A percentile compares a stretch with the other conserved stretches of the same genome.
These are phyloP conservation scores for Fusarium sp. DNA, from an alignment of 2,329 filamentous ascomycete species.

Conservation along the genomic window DNA sequence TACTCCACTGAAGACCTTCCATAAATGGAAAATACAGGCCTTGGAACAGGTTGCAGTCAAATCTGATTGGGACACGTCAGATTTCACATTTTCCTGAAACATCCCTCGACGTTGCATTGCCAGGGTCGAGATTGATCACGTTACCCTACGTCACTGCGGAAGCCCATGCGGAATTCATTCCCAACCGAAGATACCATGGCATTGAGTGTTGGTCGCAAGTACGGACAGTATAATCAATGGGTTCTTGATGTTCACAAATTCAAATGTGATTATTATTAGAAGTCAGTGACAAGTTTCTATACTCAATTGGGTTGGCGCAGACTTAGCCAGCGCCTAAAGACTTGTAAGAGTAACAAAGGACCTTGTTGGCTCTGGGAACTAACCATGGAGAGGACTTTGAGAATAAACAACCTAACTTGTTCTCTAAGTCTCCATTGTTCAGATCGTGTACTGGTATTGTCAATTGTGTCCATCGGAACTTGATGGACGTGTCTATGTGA, in stretches of 20 bases:
- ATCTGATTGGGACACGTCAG: background rate
- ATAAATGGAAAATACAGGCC: background rate
- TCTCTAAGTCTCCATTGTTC: accelerated
- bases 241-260: no score
- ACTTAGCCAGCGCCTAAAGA: background rate
- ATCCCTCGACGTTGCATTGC: background rate
- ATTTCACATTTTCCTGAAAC: background rate
- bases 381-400: accelerated
- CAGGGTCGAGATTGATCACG: background rate
- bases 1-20: background rate
- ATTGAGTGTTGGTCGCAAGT: background rate
- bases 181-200: background rate
- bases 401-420: background rate
- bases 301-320: background rate
- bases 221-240: background rate
- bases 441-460: background rate
- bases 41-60: background rate
- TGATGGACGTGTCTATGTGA: background rate
- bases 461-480: background rate
- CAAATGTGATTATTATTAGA: background rate
- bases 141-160: constrained; percentile 1
- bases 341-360: background rate
- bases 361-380: background rate
- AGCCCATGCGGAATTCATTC: background rate
- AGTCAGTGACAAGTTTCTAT: background rate